Evolutionary conservation across 2,329 filamentous ascomycete species (phyloP).

Genomic region (Venturia nashicola): DNA sequence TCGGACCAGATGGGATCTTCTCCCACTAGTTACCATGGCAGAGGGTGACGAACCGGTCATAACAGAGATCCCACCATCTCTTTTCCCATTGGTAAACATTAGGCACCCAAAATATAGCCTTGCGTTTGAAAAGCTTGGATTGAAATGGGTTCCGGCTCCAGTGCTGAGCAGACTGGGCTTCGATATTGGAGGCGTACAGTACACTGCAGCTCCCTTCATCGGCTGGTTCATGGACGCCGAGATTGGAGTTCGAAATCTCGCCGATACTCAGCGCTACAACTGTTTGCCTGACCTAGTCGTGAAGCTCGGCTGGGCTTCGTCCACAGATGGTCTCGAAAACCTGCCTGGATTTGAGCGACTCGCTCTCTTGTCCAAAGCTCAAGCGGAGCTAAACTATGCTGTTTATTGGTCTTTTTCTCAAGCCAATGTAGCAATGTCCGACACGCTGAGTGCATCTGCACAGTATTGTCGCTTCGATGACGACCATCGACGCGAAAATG

Average conservation of each 20-base stretch:
- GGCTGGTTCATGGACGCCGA: constrained; percentile 23
- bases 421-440: constrained; percentile 16
- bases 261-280: constrained; percentile 18
- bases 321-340: constrained; percentile 12
- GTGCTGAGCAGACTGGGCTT: constrained; percentile 18
- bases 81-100: constrained; percentile 15
- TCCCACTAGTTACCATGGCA: constrained; percentile 19
- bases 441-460: constrained; percentile 17
- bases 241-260: constrained; percentile 19
- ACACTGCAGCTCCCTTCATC: constrained; percentile 18
- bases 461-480: constrained; percentile 17
- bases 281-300: constrained; percentile 15
- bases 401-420: constrained; percentile 16
- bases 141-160: constrained; percentile 18
- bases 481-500: constrained; percentile 14
- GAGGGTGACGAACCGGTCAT: constrained; percentile 16
- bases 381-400: constrained; percentile 19
- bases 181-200: constrained; percentile 19
- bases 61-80: constrained; percentile 13
- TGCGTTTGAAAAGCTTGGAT: constrained; percentile 16
- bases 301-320: constrained; percentile 10
- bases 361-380: constrained; percentile 14
- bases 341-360: constrained; percentile 17
- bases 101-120: constrained; percentile 15
- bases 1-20: constrained; percentile 17